Evolutionary conservation across 164 flowering plant species (phyloP).

Genomic region (Umbilicus rupestris): DNA sequence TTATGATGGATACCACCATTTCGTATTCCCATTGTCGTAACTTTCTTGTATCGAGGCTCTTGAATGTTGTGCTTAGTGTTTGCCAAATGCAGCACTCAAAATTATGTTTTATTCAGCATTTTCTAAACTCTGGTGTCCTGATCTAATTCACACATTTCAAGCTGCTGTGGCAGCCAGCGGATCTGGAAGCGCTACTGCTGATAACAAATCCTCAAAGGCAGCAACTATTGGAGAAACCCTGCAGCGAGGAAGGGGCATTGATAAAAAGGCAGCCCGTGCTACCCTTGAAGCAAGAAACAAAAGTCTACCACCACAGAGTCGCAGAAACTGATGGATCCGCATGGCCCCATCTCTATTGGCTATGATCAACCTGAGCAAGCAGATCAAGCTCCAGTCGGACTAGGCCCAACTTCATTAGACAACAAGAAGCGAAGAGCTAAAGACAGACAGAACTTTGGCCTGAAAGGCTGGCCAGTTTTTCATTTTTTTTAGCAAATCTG

Average conservation of each 20-base stretch:
- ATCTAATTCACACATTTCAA: constrained; percentile 75
- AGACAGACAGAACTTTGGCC: constrained; percentile 29
- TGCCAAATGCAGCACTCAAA: too few species aligned
- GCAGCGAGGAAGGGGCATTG: constrained; percentile 78
- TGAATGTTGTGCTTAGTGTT: constrained; percentile 11
- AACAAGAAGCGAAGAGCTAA: constrained; percentile 59
- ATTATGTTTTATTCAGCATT: too few species aligned
- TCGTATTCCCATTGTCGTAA: too few species aligned
- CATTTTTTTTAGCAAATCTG: too few species aligned
- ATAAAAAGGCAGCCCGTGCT: constrained; percentile 84
- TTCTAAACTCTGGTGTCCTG: too few species aligned
- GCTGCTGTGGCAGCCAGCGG: constrained; percentile 61
- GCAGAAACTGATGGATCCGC: constrained; percentile 26
- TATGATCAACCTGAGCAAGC: constrained; percentile 18
- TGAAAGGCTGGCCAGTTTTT: too few species aligned
- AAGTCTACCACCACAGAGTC: constrained; percentile 33
- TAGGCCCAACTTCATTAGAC: constrained; percentile 55
- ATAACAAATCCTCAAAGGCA: constrained; percentile 44
- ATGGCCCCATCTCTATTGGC: constrained; percentile 21
- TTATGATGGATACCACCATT: not conserved
- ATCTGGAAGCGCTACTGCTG: constrained; percentile 31
- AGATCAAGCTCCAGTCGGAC: constrained; percentile 57
- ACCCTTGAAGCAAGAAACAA: constrained; percentile 78
- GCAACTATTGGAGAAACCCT: constrained; percentile 45
- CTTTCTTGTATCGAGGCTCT: not conserved